Evolutionary conservation across 805 yeast genomes (phyloP).

Genomic region (Teunomyces atbi): DNA sequence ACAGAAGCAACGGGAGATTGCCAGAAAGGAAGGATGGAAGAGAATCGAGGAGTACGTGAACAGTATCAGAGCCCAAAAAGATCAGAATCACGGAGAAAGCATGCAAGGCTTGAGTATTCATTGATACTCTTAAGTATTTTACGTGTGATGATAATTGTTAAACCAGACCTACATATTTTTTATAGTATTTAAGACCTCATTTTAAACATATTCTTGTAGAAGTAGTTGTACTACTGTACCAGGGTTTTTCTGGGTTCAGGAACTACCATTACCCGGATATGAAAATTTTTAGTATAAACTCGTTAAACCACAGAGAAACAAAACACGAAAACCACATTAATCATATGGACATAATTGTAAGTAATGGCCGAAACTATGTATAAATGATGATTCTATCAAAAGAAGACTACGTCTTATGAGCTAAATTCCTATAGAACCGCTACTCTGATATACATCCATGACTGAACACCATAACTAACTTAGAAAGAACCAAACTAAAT

Average conservation of each 20-base stretch:
- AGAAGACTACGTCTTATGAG: constrained; percentile 10
- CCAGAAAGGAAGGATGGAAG: constrained; percentile 70
- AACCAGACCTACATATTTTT: constrained; percentile 3
- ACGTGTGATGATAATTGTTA: background rate
- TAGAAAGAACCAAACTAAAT: too few species aligned
- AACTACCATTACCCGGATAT: too few species aligned
- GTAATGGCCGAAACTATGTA: background rate
- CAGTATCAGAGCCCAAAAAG: constrained; percentile 15
- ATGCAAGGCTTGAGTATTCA: constrained; percentile 4
- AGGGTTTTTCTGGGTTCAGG: too few species aligned
- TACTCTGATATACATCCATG: constrained; percentile 13
- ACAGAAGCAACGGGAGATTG: constrained; percentile 59
- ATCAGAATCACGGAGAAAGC: constrained; percentile 2
- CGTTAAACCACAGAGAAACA: background rate
- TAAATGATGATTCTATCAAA: constrained; percentile 16
- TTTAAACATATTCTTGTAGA: background rate
- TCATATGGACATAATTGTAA: background rate
- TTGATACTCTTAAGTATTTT: background rate
- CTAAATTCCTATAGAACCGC: constrained; percentile 18
- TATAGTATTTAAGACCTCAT: background rate
- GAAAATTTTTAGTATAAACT: constrained; percentile 1
- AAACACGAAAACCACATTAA: background rate
- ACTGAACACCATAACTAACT: background rate
- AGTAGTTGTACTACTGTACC: too few species aligned
- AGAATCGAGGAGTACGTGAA: constrained; percentile 61